Evolutionary conservation across 495 filamentous ascomycete genomes (phyloP).

Genomic region (Aspergillus olivimuriae): DNA sequence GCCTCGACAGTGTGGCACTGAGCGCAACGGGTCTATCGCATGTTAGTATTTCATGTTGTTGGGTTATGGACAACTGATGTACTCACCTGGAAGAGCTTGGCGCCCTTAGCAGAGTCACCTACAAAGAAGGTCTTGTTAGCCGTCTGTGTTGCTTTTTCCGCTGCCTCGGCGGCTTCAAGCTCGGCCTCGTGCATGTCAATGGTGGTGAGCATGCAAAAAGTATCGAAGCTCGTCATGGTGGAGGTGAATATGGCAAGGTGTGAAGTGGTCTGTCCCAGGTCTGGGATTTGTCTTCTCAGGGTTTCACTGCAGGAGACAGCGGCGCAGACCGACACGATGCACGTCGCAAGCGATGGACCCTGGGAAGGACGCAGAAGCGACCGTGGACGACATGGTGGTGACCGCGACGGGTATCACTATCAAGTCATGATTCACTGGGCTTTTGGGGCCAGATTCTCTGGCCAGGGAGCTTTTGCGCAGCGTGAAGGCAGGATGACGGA

Average conservation of each 20-base stretch:
- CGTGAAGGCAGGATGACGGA: conserved; percentile 4
- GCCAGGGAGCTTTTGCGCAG: no score
- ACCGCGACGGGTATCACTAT: no score
- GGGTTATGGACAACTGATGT: no score
- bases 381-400: no score
- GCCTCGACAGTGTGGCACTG: conserved; percentile 95
- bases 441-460: no score
- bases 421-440: no score
- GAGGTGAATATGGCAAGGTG: not conserved
- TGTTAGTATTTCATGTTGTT: conserved; percentile 12
- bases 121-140: conserved; percentile 25
- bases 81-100: conserved; percentile 88
- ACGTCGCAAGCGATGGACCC: no score
- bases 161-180: conserved; percentile 15
- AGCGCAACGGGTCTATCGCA: conserved; percentile 75
- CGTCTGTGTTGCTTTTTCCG: conserved; percentile 4
- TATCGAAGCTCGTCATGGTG: conserved; percentile 27
- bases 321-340: no score
- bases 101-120: conserved; percentile 97
- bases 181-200: conserved; percentile 26
- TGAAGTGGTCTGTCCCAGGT: no score
- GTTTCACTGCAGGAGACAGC: no score
- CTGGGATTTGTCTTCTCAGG: no score
- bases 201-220: conserved; percentile 19
- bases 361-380: no score